These are phyloP conservation scores for Schizophyllum commune DNA, from an alignment of 1,284 basidiomycete species.

Conservation along the genomic window DNA sequence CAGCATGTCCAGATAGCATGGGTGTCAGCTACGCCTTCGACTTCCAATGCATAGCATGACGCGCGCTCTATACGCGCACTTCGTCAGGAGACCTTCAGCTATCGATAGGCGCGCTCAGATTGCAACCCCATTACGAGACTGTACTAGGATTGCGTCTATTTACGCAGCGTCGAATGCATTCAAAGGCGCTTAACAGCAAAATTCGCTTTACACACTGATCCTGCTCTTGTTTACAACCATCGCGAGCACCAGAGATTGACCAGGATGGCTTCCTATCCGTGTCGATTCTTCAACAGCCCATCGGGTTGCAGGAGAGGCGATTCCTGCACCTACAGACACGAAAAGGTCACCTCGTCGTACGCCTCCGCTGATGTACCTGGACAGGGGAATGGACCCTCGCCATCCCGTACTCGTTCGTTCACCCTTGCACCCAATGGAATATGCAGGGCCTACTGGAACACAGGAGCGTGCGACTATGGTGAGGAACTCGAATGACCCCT, in stretches of 20 bases:
- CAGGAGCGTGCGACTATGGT: constrained; percentile 33
- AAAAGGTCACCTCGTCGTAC: constrained; percentile 7
- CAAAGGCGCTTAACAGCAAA: not conserved
- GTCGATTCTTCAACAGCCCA: constrained; percentile 29
- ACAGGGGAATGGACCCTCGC: constrained; percentile 6
- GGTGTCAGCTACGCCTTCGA: too few relatives aligned
- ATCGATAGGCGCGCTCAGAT: not conserved
- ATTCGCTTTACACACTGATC: not conserved
- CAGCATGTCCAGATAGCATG: too few relatives aligned
- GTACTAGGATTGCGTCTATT: not conserved
- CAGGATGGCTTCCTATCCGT: constrained; percentile 16
- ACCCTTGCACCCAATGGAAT: constrained; percentile 28
- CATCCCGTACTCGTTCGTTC: constrained; percentile 11
- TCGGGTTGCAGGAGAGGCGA: constrained; percentile 33
- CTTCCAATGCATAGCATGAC: not conserved
- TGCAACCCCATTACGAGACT: not conserved
- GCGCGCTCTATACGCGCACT: not conserved
- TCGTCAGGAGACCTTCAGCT: not conserved
- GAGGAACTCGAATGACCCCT: not conserved
- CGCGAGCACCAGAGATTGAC: not conserved
- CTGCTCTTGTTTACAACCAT: not conserved
- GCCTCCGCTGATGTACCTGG: constrained; percentile 7
- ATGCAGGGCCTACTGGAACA: constrained; percentile 46
- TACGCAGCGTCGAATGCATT: not conserved
- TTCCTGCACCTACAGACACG: constrained; percentile 26